phyloP scores from a whole-genome alignment of 257 asterid genomes.

The Linaria vulgaris region DNA sequence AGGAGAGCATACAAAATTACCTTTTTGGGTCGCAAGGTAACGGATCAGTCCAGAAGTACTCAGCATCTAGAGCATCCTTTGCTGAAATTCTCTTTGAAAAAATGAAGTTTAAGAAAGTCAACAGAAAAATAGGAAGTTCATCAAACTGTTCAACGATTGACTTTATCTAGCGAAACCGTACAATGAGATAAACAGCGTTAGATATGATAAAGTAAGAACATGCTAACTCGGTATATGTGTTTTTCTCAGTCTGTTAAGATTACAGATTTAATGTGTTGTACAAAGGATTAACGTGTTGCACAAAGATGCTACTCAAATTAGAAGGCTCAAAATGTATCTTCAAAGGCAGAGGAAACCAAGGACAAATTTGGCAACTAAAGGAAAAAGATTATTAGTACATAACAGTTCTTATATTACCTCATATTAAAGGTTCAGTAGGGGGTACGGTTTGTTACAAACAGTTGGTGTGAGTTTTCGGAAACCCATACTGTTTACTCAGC shows the following conservation, averaged over 20 bases:
- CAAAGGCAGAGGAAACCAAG: constrained; percentile 5
- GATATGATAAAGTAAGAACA: constrained; percentile 14
- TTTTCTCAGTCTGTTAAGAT: neutral
- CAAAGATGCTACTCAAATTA: neutral
- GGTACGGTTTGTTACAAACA: no score
- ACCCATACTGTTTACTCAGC: no score
- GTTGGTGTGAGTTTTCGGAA: no score
- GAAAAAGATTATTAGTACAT: neutral
- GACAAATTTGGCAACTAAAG: neutral
- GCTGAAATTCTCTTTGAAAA: constrained; percentile 76
- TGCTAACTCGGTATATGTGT: neutral
- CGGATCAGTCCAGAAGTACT: constrained; percentile 97
- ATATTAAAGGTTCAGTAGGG: no score
- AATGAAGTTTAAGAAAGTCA: constrained; percentile 21
- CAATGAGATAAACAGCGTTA: neutral
- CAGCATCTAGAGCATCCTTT: constrained; percentile 93
- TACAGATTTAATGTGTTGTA: no score
- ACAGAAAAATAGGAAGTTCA: neutral
- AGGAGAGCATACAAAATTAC: constrained; percentile 32
- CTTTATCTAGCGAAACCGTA: neutral
- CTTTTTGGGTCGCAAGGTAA: constrained; percentile 94
- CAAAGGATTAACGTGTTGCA: neutral
- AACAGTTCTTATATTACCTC: no score
- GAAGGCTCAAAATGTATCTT: constrained; percentile 5
- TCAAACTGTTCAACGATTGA: neutral